Base-by-base conservation (phyloP, 768 basidiomycete species). In the Rhodocollybia butyracea region DNA sequence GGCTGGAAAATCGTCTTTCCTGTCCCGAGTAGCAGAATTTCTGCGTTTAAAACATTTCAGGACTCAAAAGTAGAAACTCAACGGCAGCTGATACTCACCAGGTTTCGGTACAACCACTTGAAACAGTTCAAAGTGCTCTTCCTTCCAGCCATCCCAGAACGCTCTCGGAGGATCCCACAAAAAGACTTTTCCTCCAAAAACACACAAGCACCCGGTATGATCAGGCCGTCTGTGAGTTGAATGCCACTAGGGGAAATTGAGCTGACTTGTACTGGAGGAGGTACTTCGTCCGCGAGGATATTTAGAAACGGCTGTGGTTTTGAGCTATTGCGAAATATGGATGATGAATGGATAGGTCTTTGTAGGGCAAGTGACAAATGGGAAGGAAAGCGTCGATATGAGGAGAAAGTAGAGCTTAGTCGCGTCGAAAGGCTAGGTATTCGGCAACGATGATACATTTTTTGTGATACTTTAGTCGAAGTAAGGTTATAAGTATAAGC, bases 1-100 rank as follows among this genome's bases (percentile, higher is more conserved):
- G 89, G 84, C 50, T 86, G 86, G 4, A 84, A 71, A 21, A 88
- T 78, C 5, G 76, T 78, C 59, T 76, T 78, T 0, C 96, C 96
- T 1, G 96, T 97, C 0, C 96, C 96, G 13, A 99, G 74, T 2
- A 98, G 68, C 29, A 98, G 70, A 36, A 99, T 91, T 67, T 99
- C 96, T 98, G 57, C 6, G 19, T 1, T 51, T 5, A 15, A 36
- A 41, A 22, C 19, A 32, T 5, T 5, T 32, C 15, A 40, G 22
- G 12, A 21, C 17, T 11, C 51, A 45, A 45, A 32, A 22, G 21
- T 10, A 41, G 34, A 19, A 12, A 5, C n/a, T 21, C 7, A 7
- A 5, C 24, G 47, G n/a, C 34, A 10, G 12, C 21, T 17, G 32
- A 7, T 13, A 70, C 84, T 57, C 57, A 94, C 95, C 96, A 43